These are phyloP conservation scores for Hura crepitans DNA, from an alignment of 441 rosid species.

Conservation along the genomic window DNA sequence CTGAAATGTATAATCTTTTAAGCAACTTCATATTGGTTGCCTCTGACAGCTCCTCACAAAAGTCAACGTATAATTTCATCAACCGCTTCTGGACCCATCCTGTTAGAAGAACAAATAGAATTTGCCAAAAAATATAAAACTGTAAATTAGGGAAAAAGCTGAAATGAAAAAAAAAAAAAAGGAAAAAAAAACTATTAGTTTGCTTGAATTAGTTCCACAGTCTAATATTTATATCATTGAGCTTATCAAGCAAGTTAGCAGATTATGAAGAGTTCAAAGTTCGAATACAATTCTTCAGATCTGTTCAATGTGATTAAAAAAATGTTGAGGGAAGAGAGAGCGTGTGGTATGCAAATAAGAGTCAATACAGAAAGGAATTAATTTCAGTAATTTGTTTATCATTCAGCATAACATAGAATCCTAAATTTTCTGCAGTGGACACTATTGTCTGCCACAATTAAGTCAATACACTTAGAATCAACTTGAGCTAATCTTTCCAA, in stretches of 20 bases:
- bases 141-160: background rate
- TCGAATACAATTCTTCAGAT: background rate
- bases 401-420: background rate
- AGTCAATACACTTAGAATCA: background rate
- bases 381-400: constrained; percentile 1
- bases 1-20: constrained; percentile 69
- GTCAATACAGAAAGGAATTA: background rate
- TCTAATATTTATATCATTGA: background rate
- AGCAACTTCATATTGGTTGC: constrained; percentile 76
- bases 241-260: background rate
- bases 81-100: constrained; percentile 96
- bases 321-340: background rate
- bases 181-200: background rate
- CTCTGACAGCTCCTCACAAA: constrained; percentile 66
- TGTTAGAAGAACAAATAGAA: constrained; percentile 27
- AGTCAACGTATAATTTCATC: constrained; percentile 77
- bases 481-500: background rate
- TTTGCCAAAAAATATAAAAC: constrained; percentile 7
- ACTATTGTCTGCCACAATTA: background rate
- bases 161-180: background rate
- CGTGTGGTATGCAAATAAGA: background rate
- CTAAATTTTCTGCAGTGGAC: background rate
- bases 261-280: constrained; percentile 8
- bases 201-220: background rate
- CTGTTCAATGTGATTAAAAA: background rate